These are phyloP conservation scores for Paraurostyla sp. DNA, from an alignment of 73 alveolate species.

Conservation along the genomic window DNA sequence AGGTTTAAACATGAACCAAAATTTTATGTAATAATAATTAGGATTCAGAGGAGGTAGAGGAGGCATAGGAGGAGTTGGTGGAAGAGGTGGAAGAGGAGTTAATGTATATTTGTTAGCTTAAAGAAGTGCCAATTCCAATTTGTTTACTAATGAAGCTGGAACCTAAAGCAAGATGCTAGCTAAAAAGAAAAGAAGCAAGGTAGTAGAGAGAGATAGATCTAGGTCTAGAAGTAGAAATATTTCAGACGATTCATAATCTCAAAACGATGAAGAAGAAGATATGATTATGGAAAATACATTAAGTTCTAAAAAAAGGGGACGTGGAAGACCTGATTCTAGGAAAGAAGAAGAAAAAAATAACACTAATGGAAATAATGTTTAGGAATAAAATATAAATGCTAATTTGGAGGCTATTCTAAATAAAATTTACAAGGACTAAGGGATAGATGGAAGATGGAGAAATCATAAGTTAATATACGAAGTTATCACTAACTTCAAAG, in stretches of 20 bases:
- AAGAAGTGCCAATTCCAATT: too few relatives aligned
- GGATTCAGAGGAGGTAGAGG: constrained; percentile 33
- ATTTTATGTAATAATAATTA: too few relatives aligned
- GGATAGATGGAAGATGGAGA: constrained; percentile 12
- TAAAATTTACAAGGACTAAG: background rate
- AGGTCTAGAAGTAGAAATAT: background rate
- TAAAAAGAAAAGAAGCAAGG: background rate
- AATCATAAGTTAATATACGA: background rate
- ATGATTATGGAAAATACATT: background rate
- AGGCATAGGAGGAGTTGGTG: constrained; percentile 2
- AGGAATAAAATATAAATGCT: too few relatives aligned
- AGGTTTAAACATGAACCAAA: too few relatives aligned
- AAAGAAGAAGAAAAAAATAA: background rate
- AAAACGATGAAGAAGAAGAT: background rate
- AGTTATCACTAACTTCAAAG: background rate
- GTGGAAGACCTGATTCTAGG: background rate
- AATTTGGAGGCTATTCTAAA: background rate
- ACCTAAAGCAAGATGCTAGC: background rate
- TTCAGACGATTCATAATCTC: too few relatives aligned
- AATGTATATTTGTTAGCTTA: background rate
- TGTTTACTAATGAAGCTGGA: too few relatives aligned
- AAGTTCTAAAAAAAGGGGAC: background rate
- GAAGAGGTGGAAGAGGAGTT: constrained; percentile 58
- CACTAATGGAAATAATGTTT: background rate
- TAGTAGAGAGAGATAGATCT: background rate